phyloP scores from a whole-genome alignment of 257 asterid species.

The Orobanche coerulescens region DNA sequence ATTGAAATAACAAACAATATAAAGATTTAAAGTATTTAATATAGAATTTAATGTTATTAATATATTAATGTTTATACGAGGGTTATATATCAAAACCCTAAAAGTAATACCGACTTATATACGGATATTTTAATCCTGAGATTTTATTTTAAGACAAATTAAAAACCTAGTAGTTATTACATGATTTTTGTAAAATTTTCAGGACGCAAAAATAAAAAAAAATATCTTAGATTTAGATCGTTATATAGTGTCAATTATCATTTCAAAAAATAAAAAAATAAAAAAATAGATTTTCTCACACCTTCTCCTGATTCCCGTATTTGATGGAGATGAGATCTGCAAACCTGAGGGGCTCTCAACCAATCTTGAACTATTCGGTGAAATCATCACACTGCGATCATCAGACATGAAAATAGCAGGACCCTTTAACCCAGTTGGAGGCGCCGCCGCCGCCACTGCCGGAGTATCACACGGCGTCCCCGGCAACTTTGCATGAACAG shows the following conservation, averaged over 20 bases:
- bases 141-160: no score
- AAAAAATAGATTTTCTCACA: slow-evolving; percentile 24
- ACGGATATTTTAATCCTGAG: no score
- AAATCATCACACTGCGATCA: slow-evolving; percentile 24
- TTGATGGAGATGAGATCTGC: slow-evolving; percentile 96
- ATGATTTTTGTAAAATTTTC: no score
- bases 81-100: no score
- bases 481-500: slow-evolving; percentile 31
- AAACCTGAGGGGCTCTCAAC: slow-evolving; percentile 36
- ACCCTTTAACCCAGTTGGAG: slow-evolving; percentile 19
- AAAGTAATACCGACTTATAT: no score
- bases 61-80: no score
- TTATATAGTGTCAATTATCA: slow-evolving; percentile 12
- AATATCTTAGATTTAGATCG: no score
- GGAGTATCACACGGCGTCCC: slow-evolving; percentile 26
- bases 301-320: slow-evolving; percentile 92
- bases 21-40: no score
- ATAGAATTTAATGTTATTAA: no score
- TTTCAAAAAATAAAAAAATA: neutral
- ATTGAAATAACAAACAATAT: no score
- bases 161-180: no score
- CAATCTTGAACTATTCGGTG: slow-evolving; percentile 36
- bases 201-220: neutral
- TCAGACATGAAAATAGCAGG: slow-evolving; percentile 19
- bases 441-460: slow-evolving; percentile 19